Evolutionary conservation across 1,139 yeast genomes (phyloP).

Genomic region (Debaryomycetaceae sp.): DNA sequence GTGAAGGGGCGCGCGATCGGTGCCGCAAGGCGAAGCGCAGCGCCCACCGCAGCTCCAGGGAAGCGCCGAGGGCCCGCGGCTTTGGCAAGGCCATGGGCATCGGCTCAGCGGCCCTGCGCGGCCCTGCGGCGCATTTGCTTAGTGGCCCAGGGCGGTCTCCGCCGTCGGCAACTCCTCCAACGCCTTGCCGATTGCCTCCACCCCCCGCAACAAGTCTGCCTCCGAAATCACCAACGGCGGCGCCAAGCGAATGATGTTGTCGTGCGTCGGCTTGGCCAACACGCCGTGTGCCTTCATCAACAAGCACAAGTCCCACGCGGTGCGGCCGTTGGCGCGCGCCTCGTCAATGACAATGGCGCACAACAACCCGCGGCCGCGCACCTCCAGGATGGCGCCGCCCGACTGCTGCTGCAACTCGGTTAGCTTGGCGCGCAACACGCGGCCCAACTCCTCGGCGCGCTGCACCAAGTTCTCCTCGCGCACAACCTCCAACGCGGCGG

Average conservation of each 20-base stretch:
- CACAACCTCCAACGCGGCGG: slow-evolving; percentile 90
- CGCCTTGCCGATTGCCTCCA: slow-evolving; percentile 62
- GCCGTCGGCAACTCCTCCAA: slow-evolving; percentile 58
- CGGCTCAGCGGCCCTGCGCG: no score
- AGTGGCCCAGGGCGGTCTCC: slow-evolving; percentile 39
- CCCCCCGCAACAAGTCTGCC: slow-evolving; percentile 80
- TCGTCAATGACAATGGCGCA: slow-evolving; percentile 91
- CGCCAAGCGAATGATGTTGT: slow-evolving; percentile 89
- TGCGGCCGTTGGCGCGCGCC: slow-evolving; percentile 76
- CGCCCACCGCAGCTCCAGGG: no score
- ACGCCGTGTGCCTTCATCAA: slow-evolving; percentile 86
- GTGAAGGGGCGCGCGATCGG: no score
- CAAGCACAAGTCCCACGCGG: slow-evolving; percentile 95
- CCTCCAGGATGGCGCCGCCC: slow-evolving; percentile 77
- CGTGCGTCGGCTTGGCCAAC: slow-evolving; percentile 96
- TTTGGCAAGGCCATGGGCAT: no score
- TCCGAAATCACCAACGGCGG: slow-evolving; percentile 92
- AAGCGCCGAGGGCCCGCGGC: no score
- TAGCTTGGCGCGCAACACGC: slow-evolving; percentile 63
- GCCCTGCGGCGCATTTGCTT: no score
- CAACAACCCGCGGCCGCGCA: slow-evolving; percentile 88
- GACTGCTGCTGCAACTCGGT: slow-evolving; percentile 55
- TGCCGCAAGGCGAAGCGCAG: no score
- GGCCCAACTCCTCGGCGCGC: slow-evolving; percentile 71
- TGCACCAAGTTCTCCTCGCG: slow-evolving; percentile 83